Conservation (phyloP, 2,329 filamentous ascomycete genomes). For the Colletotrichum sp. region DNA sequence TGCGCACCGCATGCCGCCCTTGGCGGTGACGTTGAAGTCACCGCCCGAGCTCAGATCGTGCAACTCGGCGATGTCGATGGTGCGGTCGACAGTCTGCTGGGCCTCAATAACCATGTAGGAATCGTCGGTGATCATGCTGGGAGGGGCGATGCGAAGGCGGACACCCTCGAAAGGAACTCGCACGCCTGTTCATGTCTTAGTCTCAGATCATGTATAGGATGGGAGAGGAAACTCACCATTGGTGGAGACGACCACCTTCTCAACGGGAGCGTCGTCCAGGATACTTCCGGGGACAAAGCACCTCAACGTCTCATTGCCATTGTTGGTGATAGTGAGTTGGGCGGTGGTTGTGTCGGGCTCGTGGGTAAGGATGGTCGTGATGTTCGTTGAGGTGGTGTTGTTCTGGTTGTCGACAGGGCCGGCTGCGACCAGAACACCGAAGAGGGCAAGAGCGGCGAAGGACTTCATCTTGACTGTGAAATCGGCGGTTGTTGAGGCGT, state of each 20-base stretch:
- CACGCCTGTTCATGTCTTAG: not conserved
- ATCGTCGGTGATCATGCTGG: slow-evolving; percentile 40
- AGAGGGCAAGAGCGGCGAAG: slow-evolving; percentile 34
- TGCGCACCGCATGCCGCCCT: slow-evolving; percentile 59
- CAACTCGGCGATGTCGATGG: slow-evolving; percentile 55
- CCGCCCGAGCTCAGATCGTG: slow-evolving; percentile 54
- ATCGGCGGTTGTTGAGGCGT: not conserved
- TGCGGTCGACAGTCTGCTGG: slow-evolving; percentile 50
- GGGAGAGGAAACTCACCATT: slow-evolving; percentile 33
- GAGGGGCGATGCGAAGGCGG: slow-evolving; percentile 48
- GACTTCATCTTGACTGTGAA: slow-evolving; percentile 35
- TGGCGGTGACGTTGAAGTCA: slow-evolving; percentile 55
- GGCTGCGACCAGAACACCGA: slow-evolving; percentile 39
- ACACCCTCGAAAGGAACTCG: slow-evolving; percentile 50
- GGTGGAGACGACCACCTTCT: slow-evolving; percentile 52
- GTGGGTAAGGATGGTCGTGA: slow-evolving; percentile 40
- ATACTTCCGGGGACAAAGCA: slow-evolving; percentile 54
- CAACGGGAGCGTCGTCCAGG: slow-evolving; percentile 50
- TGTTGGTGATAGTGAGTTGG: slow-evolving; percentile 54
- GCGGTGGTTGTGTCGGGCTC: slow-evolving; percentile 50
- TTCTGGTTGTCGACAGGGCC: slow-evolving; percentile 35
- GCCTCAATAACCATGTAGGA: slow-evolving; percentile 50
- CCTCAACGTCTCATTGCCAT: slow-evolving; percentile 45
- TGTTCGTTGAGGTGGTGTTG: slow-evolving; percentile 14
- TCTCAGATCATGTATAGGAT: not conserved